A percentile compares a stretch with the other conserved stretches of the same genome.
Evolutionary conservation across 495 filamentous ascomycete species (phyloP).

Genomic region (Chaetomidium leptoderma): DNA sequence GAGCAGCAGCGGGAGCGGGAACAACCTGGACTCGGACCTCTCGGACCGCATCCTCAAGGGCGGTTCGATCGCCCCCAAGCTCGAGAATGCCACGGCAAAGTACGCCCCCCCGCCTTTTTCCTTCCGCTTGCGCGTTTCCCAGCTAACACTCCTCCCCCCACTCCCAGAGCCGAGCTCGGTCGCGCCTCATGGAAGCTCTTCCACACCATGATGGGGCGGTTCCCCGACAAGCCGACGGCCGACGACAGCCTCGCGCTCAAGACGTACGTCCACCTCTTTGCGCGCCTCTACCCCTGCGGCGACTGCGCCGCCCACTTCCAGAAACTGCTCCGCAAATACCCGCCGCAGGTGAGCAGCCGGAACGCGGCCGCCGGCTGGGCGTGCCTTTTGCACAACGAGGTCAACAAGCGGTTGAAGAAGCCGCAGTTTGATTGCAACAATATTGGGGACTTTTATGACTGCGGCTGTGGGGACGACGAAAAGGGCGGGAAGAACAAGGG

Average conservation of each 20-base stretch:
- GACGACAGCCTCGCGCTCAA: constrained; percentile 81
- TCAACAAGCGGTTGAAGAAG: constrained; percentile 84
- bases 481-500: constrained; percentile 44
- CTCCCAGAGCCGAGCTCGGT: constrained; percentile 73
- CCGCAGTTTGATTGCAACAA: constrained; percentile 79
- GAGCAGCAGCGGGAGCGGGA: constrained; percentile 3
- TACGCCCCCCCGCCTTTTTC: constrained; percentile 32
- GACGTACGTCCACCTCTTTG: constrained; percentile 84
- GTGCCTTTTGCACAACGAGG: constrained; percentile 90
- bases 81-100: constrained; percentile 91
- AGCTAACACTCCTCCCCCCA: neutral
- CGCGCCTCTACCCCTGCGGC: constrained; percentile 89
- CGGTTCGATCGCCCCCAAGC: constrained; percentile 76
- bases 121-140: too few species aligned
- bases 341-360: constrained; percentile 84
- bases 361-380: constrained; percentile 86
- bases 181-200: constrained; percentile 88
- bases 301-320: constrained; percentile 93
- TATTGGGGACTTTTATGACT: constrained; percentile 92
- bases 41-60: constrained; percentile 57
- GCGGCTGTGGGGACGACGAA: constrained; percentile 85
- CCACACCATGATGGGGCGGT: constrained; percentile 92
- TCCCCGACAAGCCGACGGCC: constrained; percentile 75
- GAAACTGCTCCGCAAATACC: constrained; percentile 70
- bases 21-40: constrained; percentile 28